Evolutionary conservation across 202 grass and related monocot genomes (phyloP).

Genomic region (Saccharum hybrid): DNA sequence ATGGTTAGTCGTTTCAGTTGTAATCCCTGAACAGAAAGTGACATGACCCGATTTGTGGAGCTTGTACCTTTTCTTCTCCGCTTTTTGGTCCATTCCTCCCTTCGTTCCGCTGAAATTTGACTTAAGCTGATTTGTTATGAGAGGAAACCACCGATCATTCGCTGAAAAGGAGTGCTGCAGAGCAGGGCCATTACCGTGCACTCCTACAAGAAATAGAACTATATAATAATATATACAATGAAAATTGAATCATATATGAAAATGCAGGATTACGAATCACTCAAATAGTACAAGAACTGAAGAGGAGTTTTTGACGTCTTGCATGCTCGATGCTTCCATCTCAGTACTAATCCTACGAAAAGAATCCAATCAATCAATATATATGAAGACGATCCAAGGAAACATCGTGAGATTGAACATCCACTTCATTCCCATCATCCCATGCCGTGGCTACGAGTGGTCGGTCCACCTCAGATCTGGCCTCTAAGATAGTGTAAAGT

Average conservation of each 20-base stretch:
- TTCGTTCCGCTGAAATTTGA: too few species aligned
- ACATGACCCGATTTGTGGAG: conserved; percentile 18
- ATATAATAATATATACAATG: neutral
- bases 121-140: too few species aligned
- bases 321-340: conserved; percentile 6
- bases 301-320: neutral
- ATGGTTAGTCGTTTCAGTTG: conserved; percentile 36
- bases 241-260: neutral
- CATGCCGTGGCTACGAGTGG: neutral
- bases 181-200: too few species aligned
- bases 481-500: neutral
- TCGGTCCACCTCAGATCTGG: conserved; percentile 28
- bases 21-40: conserved; percentile 34
- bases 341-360: conserved; percentile 9
- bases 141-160: too few species aligned
- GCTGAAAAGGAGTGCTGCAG: too few species aligned
- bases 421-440: conserved; percentile 4
- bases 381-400: conserved; percentile 10
- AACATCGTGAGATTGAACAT: conserved; percentile 9
- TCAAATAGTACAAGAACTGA: neutral
- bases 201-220: neutral
- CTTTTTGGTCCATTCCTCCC: neutral
- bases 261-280: neutral
- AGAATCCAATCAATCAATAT: neutral
- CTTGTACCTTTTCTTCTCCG: neutral